Conservation (phyloP, 352 stramenopile genomes). For the Pythium pyrilobum region DNA sequence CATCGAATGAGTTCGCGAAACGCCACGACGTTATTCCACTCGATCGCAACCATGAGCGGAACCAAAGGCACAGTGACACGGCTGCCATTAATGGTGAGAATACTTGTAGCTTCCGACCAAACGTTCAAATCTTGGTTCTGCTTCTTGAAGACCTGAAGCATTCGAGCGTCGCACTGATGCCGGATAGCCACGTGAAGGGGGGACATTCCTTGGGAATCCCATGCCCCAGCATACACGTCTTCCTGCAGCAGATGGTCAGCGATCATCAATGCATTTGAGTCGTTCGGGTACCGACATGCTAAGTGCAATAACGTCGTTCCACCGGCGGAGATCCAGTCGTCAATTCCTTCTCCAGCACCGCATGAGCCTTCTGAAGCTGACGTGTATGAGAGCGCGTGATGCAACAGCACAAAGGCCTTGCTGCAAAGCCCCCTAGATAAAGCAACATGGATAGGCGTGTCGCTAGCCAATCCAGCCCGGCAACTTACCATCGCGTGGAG, state of each 20-base stretch:
- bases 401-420: no score
- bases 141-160: conserved; percentile 44
- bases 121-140: conserved; percentile 53
- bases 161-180: conserved; percentile 29
- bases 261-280: conserved; percentile 30
- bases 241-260: conserved; percentile 39
- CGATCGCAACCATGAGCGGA: conserved; percentile 51
- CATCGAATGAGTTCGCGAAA: conserved; percentile 42
- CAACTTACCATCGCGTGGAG: no score
- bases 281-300: conserved; percentile 33
- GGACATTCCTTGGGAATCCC: conserved; percentile 40
- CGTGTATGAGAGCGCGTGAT: no score
- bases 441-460: no score
- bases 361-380: neutral
- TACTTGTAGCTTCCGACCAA: conserved; percentile 39
- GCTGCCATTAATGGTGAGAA: neutral
- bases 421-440: no score
- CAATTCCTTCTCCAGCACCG: conserved; percentile 9
- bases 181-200: conserved; percentile 55
- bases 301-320: conserved; percentile 50
- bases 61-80: conserved; percentile 16
- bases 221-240: conserved; percentile 36
- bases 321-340: conserved; percentile 1
- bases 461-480: no score
- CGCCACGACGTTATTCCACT: conserved; percentile 38